Conservation (phyloP, 345 rosid species). For the Citrus trifoliata region DNA sequence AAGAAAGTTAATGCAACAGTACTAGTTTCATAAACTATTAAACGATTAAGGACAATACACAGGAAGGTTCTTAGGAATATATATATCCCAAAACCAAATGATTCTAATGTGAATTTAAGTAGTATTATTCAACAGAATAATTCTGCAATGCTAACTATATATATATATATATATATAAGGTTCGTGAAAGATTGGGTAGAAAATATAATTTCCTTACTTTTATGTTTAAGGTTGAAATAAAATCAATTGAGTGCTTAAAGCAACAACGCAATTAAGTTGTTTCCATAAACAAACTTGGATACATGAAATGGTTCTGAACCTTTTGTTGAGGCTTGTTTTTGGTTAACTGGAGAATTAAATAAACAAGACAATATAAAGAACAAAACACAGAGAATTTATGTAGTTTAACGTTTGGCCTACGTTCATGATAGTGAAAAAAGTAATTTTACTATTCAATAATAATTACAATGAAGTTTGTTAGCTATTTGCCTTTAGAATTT, state of each 20-base stretch:
- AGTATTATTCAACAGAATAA: no score
- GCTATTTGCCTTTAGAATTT: no score
- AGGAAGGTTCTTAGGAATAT: neutral
- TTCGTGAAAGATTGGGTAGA: neutral
- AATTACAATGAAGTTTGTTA: no score
- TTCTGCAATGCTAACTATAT: no score
- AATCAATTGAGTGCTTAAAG: neutral
- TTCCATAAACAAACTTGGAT: constrained; percentile 60
- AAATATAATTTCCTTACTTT: neutral
- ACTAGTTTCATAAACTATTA: neutral
- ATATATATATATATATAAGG: neutral
- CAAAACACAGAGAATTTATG: no score
- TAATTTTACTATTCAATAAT: no score
- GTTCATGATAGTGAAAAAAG: no score
- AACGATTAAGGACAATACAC: neutral
- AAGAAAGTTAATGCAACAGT: neutral
- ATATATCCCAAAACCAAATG: no score
- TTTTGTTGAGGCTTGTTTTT: no score
- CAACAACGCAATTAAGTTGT: neutral
- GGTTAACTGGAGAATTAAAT: no score
- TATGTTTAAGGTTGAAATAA: neutral
- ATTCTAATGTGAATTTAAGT: no score
- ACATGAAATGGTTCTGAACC: constrained; percentile 83
- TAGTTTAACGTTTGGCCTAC: accelerated
- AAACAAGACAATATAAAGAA: no score